These are phyloP conservation scores for Colletotrichum abscissum DNA, from an alignment of 2,329 filamentous ascomycete species.

Conservation along the genomic window DNA sequence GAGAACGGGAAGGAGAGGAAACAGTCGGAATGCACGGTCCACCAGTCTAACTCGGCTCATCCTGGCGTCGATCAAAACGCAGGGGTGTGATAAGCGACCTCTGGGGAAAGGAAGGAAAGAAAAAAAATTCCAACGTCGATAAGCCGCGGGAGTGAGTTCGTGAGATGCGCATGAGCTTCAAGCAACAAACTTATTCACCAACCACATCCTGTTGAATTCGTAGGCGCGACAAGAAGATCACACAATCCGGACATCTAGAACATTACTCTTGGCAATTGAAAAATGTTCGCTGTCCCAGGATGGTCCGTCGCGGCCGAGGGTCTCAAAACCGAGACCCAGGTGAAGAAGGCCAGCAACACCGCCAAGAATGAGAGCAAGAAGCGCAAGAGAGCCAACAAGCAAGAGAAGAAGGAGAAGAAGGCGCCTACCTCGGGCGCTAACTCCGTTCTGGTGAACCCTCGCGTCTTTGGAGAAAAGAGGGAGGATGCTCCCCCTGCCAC, in stretches of 20 bases:
- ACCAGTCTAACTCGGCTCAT: constrained; percentile 7
- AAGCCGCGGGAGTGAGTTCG: constrained; percentile 9
- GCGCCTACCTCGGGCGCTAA: constrained; percentile 72
- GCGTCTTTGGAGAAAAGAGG: constrained; percentile 77
- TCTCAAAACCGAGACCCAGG: constrained; percentile 74
- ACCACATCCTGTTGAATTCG: neutral
- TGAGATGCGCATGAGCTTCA: constrained; percentile 14
- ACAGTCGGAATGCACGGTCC: constrained; percentile 17
- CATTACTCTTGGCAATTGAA: neutral
- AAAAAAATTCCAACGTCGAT: constrained; percentile 36
- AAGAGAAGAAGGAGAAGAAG: constrained; percentile 53
- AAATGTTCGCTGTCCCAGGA: constrained; percentile 93
- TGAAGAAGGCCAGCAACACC: constrained; percentile 51
- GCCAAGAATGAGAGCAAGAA: constrained; percentile 65
- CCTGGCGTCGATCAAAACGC: constrained; percentile 33
- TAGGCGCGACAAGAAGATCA: neutral
- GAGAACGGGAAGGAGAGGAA: neutral
- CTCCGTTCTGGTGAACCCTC: constrained; percentile 81
- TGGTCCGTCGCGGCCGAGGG: constrained; percentile 83
- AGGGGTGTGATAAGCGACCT: constrained; percentile 31
- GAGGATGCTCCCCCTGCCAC: constrained; percentile 38
- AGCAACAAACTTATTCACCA: neutral
- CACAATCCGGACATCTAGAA: neutral
- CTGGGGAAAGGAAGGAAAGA: neutral
- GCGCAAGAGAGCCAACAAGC: constrained; percentile 43